phyloP scores from a whole-genome alignment of 139 green algal species.

The Microglena sp. region DNA sequence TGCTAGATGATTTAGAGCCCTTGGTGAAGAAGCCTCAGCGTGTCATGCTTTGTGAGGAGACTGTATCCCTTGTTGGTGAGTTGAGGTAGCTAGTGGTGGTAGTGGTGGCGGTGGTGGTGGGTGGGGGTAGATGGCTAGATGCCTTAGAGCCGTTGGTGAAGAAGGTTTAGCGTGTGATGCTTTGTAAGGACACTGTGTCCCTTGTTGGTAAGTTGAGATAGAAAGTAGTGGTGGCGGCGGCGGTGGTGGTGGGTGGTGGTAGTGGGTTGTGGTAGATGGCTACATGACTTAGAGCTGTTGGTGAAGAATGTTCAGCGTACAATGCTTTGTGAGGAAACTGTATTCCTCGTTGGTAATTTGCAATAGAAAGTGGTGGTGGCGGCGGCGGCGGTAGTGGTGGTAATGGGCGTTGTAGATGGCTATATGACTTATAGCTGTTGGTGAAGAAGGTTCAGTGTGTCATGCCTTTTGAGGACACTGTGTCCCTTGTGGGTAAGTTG shows the following conservation, averaged over 20 bases:
- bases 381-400: background rate
- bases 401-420: too few species aligned
- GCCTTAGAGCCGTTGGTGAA: conserved; percentile 50
- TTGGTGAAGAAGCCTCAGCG: conserved; percentile 49
- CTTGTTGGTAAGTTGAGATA: conserved; percentile 26
- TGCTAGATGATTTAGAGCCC: conserved; percentile 42
- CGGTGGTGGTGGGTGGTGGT: too few species aligned
- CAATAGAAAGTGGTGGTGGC: background rate
- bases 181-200: conserved; percentile 34
- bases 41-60: conserved; percentile 51
- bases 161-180: conserved; percentile 48
- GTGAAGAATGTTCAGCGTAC: conserved; percentile 51
- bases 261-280: too few species aligned
- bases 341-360: conserved; percentile 35
- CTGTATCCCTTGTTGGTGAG: conserved; percentile 31
- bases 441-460: conserved; percentile 51
- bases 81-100: background rate
- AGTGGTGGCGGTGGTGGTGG: background rate
- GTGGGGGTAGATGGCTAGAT: too few species aligned
- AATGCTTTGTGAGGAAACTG: conserved; percentile 40
- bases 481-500: conserved; percentile 36
- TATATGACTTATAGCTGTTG: conserved; percentile 41
- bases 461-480: conserved; percentile 39
- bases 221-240: background rate
- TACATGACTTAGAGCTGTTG: conserved; percentile 42